Conservation (phyloP, 768 basidiomycete species). For the Termitomyces sp. region DNA sequence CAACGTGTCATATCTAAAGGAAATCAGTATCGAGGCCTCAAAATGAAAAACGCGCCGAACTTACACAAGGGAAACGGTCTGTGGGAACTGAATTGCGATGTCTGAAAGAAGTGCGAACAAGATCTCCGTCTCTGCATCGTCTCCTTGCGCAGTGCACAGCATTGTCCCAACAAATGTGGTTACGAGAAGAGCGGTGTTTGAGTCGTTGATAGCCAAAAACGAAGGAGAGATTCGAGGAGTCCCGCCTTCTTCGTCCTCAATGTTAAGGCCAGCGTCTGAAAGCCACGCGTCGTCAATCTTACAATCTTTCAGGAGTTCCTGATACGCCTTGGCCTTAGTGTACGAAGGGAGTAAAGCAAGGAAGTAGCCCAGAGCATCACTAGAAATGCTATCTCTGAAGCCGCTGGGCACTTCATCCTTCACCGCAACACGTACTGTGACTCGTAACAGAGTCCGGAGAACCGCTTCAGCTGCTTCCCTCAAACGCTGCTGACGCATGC, state of each 20-base stretch:
- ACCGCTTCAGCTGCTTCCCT: slow-evolving; percentile 57
- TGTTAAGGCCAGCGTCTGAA: slow-evolving; percentile 35
- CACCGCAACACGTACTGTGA: slow-evolving; percentile 48
- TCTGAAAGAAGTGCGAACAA: slow-evolving; percentile 76
- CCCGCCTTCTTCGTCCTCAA: slow-evolving; percentile 36
- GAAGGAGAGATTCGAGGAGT: slow-evolving; percentile 53
- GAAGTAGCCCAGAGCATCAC: slow-evolving; percentile 74
- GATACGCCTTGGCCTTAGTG: slow-evolving; percentile 51
- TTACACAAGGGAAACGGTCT: slow-evolving; percentile 69
- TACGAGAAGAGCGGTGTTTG: slow-evolving; percentile 63
- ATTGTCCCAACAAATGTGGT: slow-evolving; percentile 77
- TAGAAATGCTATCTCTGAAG: slow-evolving; percentile 40
- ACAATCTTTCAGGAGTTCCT: slow-evolving; percentile 60
- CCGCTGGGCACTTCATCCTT: slow-evolving; percentile 32
- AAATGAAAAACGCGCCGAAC: slow-evolving; percentile 27
- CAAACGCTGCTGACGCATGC: slow-evolving; percentile 66
- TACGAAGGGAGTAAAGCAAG: slow-evolving; percentile 73
- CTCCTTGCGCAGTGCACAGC: slow-evolving; percentile 69
- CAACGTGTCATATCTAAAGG: slow-evolving; percentile 64
- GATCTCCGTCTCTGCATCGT: slow-evolving; percentile 79
- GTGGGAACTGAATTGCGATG: slow-evolving; percentile 63
- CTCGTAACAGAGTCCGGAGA: slow-evolving; percentile 58
- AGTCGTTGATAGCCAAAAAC: slow-evolving; percentile 61
- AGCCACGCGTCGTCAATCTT: slow-evolving; percentile 45
- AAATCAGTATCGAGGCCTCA: slow-evolving; percentile 10